Base-by-base conservation (phyloP, 805 yeast genomes). In the Torulaspora quercuum region DNA sequence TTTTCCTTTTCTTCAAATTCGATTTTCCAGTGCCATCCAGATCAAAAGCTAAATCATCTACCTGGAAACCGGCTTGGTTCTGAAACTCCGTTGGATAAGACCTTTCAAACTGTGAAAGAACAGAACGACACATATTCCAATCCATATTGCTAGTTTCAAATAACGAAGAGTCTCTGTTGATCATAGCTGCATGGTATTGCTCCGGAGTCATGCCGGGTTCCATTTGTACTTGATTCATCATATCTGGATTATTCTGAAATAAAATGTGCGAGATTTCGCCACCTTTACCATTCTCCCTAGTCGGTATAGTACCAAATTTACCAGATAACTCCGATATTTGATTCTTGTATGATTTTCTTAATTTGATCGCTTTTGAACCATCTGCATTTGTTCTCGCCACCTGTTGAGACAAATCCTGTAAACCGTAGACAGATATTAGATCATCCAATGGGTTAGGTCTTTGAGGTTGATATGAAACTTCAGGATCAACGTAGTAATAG, bases 321-420 rank as follows among this genome's bases (percentile, higher is more conserved):
- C 89, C 97, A 0, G 95, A 84, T 18, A 92, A 66, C 49, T 89
- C 97, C 24, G 74, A 70, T 9, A 92, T 82, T 57, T 90, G 97
- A 46, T 89, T 88, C 60, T 92, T 92, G 64, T 92, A 92, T 0
- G 97, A 87, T 63, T 92, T 92, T 51, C 98, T 73, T 37, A 92
- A 72, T 63, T 92, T 92, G 24, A 88, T 88, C 37, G 95, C 96
- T 49, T 85, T 88, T 0, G 92, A 74, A 0, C 96, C 95, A 52
- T 82, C 94, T 2, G 87, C 80, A 52, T 85, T 88, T 7, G 81
- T 73, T 53, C 98, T 73, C 1, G 96, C 95, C 27, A 92, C 81
- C 3, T 95, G 80, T 37, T 75, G 69, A 1, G 95, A 84, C 9
- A 89, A 65, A 2, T 70, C 72, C 25, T 74, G 73, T 25, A 92